A percentile compares a stretch with the other conserved stretches of the same genome.
These are phyloP conservation scores for Isoetes taiwanensis DNA, from an alignment of 75 land plant genomes.

Conservation along the genomic window DNA sequence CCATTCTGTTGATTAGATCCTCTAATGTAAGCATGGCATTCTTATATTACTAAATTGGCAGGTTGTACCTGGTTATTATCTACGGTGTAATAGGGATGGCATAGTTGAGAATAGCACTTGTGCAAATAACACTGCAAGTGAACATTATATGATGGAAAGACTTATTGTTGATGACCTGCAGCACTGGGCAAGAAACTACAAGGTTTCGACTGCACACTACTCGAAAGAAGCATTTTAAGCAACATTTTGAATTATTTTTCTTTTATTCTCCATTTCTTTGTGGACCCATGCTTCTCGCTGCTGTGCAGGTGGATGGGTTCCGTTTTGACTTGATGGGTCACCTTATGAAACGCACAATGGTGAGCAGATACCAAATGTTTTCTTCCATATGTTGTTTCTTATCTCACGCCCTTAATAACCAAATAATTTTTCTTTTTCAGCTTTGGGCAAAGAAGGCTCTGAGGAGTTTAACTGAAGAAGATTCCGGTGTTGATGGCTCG, in stretches of 20 bases:
- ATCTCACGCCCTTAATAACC: neutral
- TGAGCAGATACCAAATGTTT: slow-evolving; percentile 11
- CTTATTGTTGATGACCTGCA: slow-evolving; percentile 79
- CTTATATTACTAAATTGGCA: slow-evolving; percentile 11
- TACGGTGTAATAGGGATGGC: slow-evolving; percentile 69
- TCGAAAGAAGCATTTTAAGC: neutral
- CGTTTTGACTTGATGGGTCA: slow-evolving; percentile 99
- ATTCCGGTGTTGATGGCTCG: slow-evolving; percentile 73
- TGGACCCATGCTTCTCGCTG: too few species aligned
- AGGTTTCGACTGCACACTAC: slow-evolving; percentile 27
- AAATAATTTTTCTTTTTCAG: slow-evolving; percentile 22
- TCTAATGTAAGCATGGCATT: neutral
- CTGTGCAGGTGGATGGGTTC: slow-evolving; percentile 95
- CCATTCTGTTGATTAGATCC: neutral
- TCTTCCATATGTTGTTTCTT: neutral
- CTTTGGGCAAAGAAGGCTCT: slow-evolving; percentile 58
- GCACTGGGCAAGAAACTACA: slow-evolving; percentile 69
- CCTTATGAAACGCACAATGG: slow-evolving; percentile 92
- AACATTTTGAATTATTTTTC: neutral
- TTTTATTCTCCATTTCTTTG: too few species aligned
- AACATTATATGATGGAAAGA: slow-evolving; percentile 86
- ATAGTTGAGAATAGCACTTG: slow-evolving; percentile 77
- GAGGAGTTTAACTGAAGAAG: slow-evolving; percentile 35
- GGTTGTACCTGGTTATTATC: slow-evolving; percentile 91
- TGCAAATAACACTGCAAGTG: slow-evolving; percentile 85